Evolutionary conservation across 2,329 filamentous ascomycete genomes (phyloP).

Genomic region (Fusarium sublunatum): DNA sequence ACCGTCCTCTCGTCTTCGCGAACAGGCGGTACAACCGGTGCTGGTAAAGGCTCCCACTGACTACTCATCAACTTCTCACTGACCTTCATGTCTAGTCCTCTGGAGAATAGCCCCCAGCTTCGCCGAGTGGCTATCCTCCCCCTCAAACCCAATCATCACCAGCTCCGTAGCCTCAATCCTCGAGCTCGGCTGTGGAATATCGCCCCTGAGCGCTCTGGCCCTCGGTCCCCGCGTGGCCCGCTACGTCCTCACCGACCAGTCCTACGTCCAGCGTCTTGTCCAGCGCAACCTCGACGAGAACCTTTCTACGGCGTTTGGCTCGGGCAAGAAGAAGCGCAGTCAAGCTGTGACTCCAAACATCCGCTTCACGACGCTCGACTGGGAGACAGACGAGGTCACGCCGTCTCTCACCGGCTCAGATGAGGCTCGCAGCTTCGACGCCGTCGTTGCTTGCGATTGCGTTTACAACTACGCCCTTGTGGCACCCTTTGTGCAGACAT

Average conservation of each 20-base stretch:
- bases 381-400: conserved; percentile 76
- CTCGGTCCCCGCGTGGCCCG: conserved; percentile 69
- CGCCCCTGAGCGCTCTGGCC: conserved; percentile 79
- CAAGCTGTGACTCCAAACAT: conserved; percentile 54
- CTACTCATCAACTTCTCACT: conserved; percentile 11
- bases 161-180: conserved; percentile 69
- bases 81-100: conserved; percentile 66
- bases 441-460: conserved; percentile 88
- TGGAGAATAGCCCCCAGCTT: conserved; percentile 92
- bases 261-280: conserved; percentile 83
- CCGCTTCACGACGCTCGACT: conserved; percentile 76
- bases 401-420: conserved; percentile 53
- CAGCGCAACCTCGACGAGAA: conserved; percentile 80
- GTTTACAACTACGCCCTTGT: conserved; percentile 94
- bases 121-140: conserved; percentile 79
- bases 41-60: conserved; percentile 52
- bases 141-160: conserved; percentile 71
- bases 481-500: conserved; percentile 83
- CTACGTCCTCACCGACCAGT: conserved; percentile 88
- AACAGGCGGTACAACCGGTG: conserved; percentile 67
- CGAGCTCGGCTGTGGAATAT: conserved; percentile 90
- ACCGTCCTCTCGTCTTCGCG: conserved; percentile 81
- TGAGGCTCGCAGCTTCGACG: conserved; percentile 67
- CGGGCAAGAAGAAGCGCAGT: conserved; percentile 34
- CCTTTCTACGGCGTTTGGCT: conserved; percentile 28